phyloP scores from a whole-genome alignment of 805 yeast genomes.

The Metschnikowia continentalis region DNA sequence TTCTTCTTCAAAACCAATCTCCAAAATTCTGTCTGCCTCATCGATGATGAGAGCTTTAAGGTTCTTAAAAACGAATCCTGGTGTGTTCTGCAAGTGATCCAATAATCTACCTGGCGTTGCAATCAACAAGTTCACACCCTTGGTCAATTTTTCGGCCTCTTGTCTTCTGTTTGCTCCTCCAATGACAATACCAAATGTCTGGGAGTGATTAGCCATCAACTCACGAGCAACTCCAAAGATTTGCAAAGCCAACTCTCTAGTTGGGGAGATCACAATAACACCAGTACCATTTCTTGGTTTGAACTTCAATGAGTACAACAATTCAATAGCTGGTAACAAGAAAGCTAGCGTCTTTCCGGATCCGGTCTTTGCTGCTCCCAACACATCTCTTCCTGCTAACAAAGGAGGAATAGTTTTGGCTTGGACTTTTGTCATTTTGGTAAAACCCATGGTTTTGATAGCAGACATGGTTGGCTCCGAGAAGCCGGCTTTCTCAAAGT shows the following conservation, averaged over 20 bases:
- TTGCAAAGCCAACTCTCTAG: constrained; percentile 95
- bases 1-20: constrained; percentile 98
- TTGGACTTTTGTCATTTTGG: constrained; percentile 90
- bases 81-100: constrained; percentile 94
- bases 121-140: constrained; percentile 89
- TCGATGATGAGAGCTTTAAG: constrained; percentile 91
- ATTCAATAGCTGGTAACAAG: constrained; percentile 90
- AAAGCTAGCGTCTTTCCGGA: constrained; percentile 98
- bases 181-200: constrained; percentile 93
- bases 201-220: constrained; percentile 83
- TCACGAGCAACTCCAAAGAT: constrained; percentile 98
- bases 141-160: constrained; percentile 89
- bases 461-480: constrained; percentile 82
- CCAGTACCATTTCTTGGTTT: constrained; percentile 99
- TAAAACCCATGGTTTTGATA: constrained; percentile 83
- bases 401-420: constrained; percentile 95
- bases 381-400: constrained; percentile 92
- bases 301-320: constrained; percentile 83
- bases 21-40: constrained; percentile 97
- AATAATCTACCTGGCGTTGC: constrained; percentile 97
- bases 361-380: constrained; percentile 99
- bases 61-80: constrained; percentile 90
- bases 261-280: constrained; percentile 91
- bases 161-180: constrained; percentile 98
- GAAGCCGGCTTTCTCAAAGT: constrained; percentile 47